Percentiles rank a stretch among this genome's conserved stretches.
These are phyloP conservation scores for Candida incommunis DNA, from an alignment of 805 yeast genomes.

Conservation along the genomic window DNA sequence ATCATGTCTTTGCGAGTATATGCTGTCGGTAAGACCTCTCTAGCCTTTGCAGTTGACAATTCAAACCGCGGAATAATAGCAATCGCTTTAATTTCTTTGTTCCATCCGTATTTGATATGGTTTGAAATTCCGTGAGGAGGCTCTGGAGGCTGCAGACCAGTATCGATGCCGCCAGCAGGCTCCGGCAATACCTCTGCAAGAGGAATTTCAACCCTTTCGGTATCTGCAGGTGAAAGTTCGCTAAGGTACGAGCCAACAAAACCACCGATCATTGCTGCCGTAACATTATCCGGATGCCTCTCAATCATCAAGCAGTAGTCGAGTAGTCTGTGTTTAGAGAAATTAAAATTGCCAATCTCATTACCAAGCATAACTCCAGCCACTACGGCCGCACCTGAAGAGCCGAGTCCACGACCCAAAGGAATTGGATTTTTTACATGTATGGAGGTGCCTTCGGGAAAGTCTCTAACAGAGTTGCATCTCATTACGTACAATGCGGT, in stretches of 20 bases:
- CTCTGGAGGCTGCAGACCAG: conserved; percentile 55
- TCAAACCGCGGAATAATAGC: conserved; percentile 91
- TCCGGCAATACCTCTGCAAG: conserved; percentile 72
- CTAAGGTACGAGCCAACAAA: conserved; percentile 91
- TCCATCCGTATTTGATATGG: conserved; percentile 77
- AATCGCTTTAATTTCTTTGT: conserved; percentile 66
- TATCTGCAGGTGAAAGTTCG: conserved; percentile 59
- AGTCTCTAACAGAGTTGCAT: conserved; percentile 58
- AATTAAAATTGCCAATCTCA: conserved; percentile 60
- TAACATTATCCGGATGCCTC: conserved; percentile 95
- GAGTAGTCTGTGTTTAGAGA: conserved; percentile 68
- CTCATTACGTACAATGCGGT: conserved; percentile 86
- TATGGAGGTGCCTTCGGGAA: conserved; percentile 74
- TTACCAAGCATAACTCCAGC: conserved; percentile 90
- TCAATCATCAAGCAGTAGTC: conserved; percentile 96
- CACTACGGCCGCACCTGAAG: conserved; percentile 96
- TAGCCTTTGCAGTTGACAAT: conserved; percentile 80
- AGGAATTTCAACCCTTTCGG: conserved; percentile 68
- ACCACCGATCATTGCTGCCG: conserved; percentile 99
- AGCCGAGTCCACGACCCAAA: conserved; percentile 91
- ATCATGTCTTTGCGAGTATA: conserved; percentile 73
- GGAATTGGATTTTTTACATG: conserved; percentile 87
- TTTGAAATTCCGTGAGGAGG: conserved; percentile 86
- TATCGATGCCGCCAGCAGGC: conserved; percentile 55
- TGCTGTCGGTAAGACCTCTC: conserved; percentile 75